Base-by-base conservation (phyloP, 371 early-diverging fungal species). In the Furculomyces boomerangus region DNA sequence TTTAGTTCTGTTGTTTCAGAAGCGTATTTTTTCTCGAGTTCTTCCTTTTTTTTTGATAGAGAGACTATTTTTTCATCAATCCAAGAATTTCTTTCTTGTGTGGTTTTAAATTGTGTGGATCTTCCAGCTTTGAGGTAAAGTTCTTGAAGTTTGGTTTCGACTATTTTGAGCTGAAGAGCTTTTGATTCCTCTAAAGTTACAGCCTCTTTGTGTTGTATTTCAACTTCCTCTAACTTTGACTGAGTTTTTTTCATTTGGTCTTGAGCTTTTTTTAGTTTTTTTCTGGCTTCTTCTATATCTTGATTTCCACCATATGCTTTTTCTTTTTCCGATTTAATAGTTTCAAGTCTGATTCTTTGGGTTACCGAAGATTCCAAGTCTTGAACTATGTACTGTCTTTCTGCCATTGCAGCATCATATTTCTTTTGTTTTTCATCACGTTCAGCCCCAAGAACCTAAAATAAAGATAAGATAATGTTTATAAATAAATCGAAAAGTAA, bases 361-460 rank as follows among this genome's bases (percentile, higher is more conserved):
- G 30, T 32, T 16, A 51, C 32, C 2, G 52, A 30, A 13, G 5
- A 7, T 39, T 51, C 52, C 24, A 51, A 51, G 14, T 51, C 52
- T 26, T 51, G 52, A 30, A 22, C 32, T 51, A 51, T 32, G 26
- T 30, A 51, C 30, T 51, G 30, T 51, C 52, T 51, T 22, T 51
- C 52, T 3, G 52, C 37, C 18, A 13, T 13, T 30, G 30, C 24
- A 2, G 30, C 14, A 18, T 51, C 52, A 14, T 39, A 7, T 32
- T 51, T 51, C 18, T 51, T 10, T 7, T 32, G 13, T 51, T 22
- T 43, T 43, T 43, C 3, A 43, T 5, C 20, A n/a, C 22, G 3
- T 16, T 5, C 20, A 43, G 43, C 8, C 22, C 43, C 43, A n/a
- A 43, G n/a, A n/a, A n/a, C n/a, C n/a, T n/a, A n/a, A n/a, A n/a